These are phyloP conservation scores for Scedosporium apiospermum DNA, from an alignment of 2,329 filamentous ascomycete genomes.

Conservation along the genomic window DNA sequence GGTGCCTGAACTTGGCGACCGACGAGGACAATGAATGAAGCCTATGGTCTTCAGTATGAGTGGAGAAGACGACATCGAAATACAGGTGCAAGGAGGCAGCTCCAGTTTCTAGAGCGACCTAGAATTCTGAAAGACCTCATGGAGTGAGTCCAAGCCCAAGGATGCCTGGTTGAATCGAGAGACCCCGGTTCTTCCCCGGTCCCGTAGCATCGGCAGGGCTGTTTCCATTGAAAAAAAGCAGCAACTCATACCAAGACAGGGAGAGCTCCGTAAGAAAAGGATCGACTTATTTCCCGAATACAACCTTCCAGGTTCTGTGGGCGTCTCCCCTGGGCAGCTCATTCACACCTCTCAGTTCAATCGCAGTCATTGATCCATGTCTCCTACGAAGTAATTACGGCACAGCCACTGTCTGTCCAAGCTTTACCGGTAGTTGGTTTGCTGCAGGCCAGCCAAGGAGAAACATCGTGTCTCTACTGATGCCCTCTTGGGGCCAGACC, in stretches of 20 bases:
- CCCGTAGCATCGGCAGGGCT: background rate
- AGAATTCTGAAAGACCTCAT: no score
- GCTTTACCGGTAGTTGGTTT: background rate
- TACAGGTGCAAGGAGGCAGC: no score
- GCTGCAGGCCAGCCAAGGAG: background rate
- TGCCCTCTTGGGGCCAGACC: no score
- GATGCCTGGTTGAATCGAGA: no score
- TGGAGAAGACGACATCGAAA: no score
- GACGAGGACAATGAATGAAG: background rate
- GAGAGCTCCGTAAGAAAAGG: background rate
- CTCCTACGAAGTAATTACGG: background rate
- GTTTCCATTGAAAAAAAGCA: background rate
- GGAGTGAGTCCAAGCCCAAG: no score
- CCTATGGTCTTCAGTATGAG: no score
- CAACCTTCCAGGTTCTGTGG: background rate
- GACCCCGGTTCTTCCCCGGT: no score
- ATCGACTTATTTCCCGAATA: background rate
- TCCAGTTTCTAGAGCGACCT: no score
- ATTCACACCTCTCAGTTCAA: background rate
- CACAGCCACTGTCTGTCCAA: background rate
- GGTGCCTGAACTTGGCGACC: background rate
- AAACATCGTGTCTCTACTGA: background rate
- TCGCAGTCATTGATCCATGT: background rate
- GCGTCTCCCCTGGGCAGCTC: background rate
- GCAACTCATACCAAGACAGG: no score